Percentiles rank a stretch among this genome's conserved stretches.
These are phyloP conservation scores for Datura wrightii DNA, from an alignment of 257 asterid genomes.

Conservation along the genomic window DNA sequence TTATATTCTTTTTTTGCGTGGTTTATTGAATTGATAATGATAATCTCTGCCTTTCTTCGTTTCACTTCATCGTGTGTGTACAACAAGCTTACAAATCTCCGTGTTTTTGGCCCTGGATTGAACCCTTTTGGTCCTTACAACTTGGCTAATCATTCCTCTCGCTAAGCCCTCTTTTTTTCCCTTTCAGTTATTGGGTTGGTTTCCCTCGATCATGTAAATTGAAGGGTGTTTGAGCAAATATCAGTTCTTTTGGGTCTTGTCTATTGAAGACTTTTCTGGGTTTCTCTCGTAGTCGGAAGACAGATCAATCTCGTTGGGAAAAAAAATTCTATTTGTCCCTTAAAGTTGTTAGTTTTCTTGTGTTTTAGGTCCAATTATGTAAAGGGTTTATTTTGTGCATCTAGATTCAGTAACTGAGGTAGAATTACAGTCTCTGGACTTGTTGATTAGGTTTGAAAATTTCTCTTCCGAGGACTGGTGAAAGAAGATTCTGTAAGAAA, in stretches of 20 bases:
- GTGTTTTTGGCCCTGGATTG: constrained; percentile 95
- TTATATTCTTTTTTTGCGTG: constrained; percentile 35
- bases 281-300: background rate
- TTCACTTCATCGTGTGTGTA: constrained; percentile 59
- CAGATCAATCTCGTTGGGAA: constrained; percentile 12
- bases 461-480: background rate
- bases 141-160: constrained; percentile 86
- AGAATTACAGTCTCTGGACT: background rate
- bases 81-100: constrained; percentile 63
- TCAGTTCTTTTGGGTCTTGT: constrained; percentile 3
- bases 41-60: constrained; percentile 46
- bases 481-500: background rate
- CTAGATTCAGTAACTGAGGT: background rate
- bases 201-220: constrained; percentile 3
- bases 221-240: background rate
- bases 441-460: background rate
- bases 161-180: constrained; percentile 51
- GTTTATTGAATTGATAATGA: constrained; percentile 55
- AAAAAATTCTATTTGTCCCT: background rate
- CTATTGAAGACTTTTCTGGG: background rate
- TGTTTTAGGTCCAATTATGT: background rate
- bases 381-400: background rate
- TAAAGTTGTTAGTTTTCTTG: background rate
- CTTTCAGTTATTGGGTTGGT: background rate
- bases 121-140: constrained; percentile 89